A percentile compares a stretch with the other conserved stretches of the same genome.
phyloP scores from a whole-genome alignment of 495 filamentous ascomycete species.

The Coniosporium apollinis region DNA sequence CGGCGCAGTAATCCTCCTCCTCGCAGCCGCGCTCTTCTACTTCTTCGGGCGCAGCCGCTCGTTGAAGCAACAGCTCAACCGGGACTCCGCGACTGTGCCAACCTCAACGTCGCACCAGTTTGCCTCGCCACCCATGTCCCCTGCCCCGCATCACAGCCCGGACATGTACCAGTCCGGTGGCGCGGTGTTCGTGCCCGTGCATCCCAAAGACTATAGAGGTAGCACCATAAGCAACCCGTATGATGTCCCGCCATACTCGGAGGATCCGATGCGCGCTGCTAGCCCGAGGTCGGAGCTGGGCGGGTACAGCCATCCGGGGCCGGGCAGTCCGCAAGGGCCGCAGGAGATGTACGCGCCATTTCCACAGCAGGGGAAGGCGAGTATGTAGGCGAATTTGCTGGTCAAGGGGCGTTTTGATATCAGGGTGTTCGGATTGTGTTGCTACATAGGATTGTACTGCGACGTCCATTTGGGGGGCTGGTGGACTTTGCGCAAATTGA shows the following conservation, averaged over 20 bases:
- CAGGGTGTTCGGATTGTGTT: no score
- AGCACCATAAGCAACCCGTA: not conserved
- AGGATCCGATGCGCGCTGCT: not conserved
- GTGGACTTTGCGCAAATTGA: no score
- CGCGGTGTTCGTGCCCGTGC: not conserved
- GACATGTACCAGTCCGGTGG: not conserved
- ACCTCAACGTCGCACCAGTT: no score
- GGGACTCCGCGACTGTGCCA: not conserved
- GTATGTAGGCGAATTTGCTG: no score
- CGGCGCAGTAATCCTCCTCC: conserved; percentile 17
- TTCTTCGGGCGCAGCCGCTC: conserved; percentile 14
- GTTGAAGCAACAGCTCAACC: conserved; percentile 5
- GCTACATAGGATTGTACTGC: no score
- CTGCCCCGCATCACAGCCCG: not conserved
- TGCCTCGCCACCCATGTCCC: no score
- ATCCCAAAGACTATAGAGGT: not conserved
- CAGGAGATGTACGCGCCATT: not conserved
- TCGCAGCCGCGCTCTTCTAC: conserved; percentile 29
- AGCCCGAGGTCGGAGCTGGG: not conserved
- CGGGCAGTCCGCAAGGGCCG: not conserved
- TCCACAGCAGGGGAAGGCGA: no score
- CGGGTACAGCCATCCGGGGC: not conserved
- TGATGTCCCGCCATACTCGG: not conserved
- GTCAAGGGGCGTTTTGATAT: no score
- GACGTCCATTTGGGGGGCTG: no score